Base-by-base conservation (phyloP, 805 yeast genomes). In the Kuraishia floccosa region DNA sequence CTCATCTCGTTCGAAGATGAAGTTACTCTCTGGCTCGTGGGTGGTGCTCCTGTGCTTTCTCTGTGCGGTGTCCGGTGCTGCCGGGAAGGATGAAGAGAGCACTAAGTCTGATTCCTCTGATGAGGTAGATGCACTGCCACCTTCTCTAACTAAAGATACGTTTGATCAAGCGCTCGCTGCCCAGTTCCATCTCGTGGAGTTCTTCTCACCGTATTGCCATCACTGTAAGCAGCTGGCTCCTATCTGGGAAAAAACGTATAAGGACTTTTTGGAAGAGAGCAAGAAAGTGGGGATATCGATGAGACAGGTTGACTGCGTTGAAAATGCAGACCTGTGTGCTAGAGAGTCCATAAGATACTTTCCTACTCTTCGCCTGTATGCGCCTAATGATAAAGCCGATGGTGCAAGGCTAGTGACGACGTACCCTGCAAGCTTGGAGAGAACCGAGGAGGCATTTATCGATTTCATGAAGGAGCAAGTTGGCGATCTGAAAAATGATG, bases 211-310 rank as follows among this genome's bases (percentile, higher is more conserved):
- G 0, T 77, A 77, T 45, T 91, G 98, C 50, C 50, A 59, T 6
- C 97, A 89, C 54, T 91, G 98, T 56, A 67, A 59, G 38, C 62
- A 57, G 6, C 56, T 91, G 32, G 91, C 83, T 2, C 97, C 98
- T 2, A 64, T 58, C 6, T 91, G 97, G 96, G 68, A 73, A 35
- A 60, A 66, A 34, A 68, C 89, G 0, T 82, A 72, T 56, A 43
- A 58, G 16, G 49, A 52, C 4, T 67, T 71, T 42, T 51, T 63
- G 23, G 73, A 68, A 24, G 75, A 70, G 24, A 64, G 66, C 27
- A 47, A 57, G 12, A 41, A 52, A 6, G 41, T 68, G 30, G 60
- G 62, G 2, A 60, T 78, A 11, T 60, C 61, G 14, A 68, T 86
- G 65, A 64, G 72, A 35, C 89, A 82, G 46, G 94, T 91, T 22